Base-by-base conservation (phyloP, 2,329 filamentous ascomycete genomes). In the Immersiporthe knoxdaviesiana region DNA sequence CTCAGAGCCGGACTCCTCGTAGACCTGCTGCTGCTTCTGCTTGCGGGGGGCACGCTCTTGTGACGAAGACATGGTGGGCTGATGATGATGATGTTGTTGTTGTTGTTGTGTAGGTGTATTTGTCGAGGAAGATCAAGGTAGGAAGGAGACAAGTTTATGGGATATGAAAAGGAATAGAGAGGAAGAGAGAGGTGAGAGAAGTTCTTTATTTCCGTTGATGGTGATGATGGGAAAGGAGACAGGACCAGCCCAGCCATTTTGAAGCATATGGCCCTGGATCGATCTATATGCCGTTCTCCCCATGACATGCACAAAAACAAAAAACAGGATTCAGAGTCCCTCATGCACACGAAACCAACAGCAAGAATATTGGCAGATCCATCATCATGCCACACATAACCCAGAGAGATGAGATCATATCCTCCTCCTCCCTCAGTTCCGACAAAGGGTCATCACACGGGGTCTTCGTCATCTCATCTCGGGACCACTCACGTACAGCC, bases 1-100 rank as follows among this genome's bases (percentile, higher is more conserved):
- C 63, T 79, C 79, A 61, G 76, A 77, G 32, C 80, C 79, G 10
- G 79, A 80, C 72, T 79, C 68, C 64, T 71, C 78, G 74, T 79
- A 79, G 32, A 74, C 71, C 58, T 74, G 71, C 61, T 74, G 72
- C 70, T 73, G 74, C 69, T 75, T 72, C 66, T 73, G 71, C 71
- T 75, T 73, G 70, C 75, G 74, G 58, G 74, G 74, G 61, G 75
- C 75, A 69, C 77, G 76, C 71, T 78, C 78, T 71, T 78, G 76
- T 63, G 77, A 77, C 27, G 78, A 75, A 66, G 75, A 74, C 75
- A 76, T 76, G 59, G 65, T 75, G 68, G 54, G 62, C 47, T 32
- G 62, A 24, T 32, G 35, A 65, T 39, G 63, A 7, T 66, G 72
- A 41, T 60, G 63, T 37, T 47, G 41, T 47, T 66, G 39, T 67